Percentiles rank a stretch among this genome's conserved stretches.
Evolutionary conservation across 139 green algal species (phyloP).

Genomic region (Monoraphidium neglectum): DNA sequence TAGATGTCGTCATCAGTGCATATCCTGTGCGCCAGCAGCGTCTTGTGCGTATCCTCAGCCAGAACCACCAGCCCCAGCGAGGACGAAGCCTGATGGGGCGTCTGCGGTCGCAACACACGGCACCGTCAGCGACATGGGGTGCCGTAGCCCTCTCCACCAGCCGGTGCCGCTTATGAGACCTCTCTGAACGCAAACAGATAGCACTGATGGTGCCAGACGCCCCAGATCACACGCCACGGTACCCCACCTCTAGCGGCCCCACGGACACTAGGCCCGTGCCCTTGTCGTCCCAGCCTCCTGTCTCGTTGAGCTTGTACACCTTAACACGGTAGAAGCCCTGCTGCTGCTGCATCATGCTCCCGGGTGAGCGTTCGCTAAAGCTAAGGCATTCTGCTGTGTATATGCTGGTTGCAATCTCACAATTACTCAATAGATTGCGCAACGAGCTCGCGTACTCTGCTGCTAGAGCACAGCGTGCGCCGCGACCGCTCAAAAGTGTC

Average conservation of each 20-base stretch:
- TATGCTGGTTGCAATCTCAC: background rate
- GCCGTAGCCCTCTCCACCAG: too few species aligned
- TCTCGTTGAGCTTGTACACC: conserved; percentile 89
- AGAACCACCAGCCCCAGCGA: conserved; percentile 88
- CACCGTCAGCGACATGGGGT: too few species aligned
- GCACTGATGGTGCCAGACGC: background rate
- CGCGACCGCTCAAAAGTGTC: too few species aligned
- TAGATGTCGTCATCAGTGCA: conserved; percentile 79
- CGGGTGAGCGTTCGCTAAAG: background rate
- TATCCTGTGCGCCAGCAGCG: conserved; percentile 91
- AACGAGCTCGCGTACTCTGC: too few species aligned
- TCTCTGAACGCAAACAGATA: background rate
- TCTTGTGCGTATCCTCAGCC: conserved; percentile 75
- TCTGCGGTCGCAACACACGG: too few species aligned
- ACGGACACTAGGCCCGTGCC: conserved; percentile 68
- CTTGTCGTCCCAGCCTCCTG: conserved; percentile 94
- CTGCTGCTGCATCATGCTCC: background rate
- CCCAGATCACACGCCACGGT: background rate
- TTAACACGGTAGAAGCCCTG: conserved; percentile 60
- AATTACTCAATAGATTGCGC: too few species aligned
- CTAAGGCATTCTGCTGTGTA: conserved; percentile 1
- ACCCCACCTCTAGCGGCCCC: conserved; percentile 20
- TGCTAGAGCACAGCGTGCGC: too few species aligned
- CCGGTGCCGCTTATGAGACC: too few species aligned
- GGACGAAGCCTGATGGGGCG: conserved; percentile 66